phyloP scores from a whole-genome alignment of 129 eudicot genomes.

The Centrapalus pauciflorus region DNA sequence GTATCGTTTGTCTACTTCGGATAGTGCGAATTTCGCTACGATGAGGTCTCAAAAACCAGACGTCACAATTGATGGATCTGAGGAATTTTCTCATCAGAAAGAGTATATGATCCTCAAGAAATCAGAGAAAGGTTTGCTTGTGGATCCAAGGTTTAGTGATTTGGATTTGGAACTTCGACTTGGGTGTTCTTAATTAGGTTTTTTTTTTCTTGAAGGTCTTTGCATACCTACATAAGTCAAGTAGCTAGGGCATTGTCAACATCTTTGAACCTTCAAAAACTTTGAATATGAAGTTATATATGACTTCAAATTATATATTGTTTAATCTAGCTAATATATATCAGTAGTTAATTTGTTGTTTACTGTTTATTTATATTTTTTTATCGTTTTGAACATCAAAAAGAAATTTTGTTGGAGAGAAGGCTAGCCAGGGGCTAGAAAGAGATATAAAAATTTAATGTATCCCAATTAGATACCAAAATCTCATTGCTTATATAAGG shows the following conservation, averaged over 20 bases:
- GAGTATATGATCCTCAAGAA: conserved; percentile 13
- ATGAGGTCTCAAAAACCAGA: conserved; percentile 5
- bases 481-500: too few species aligned
- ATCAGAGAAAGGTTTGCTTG: conserved; percentile 13
- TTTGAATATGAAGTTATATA: not conserved
- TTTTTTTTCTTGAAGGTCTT: not conserved
- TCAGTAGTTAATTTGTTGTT: not conserved
- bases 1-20: not conserved
- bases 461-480: too few species aligned
- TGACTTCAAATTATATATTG: not conserved
- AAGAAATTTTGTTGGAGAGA: too few species aligned
- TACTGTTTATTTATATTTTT: too few species aligned
- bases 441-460: too few species aligned
- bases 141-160: conserved; percentile 19
- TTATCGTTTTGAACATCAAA: too few species aligned
- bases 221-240: not conserved
- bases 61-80: not conserved
- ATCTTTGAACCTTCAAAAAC: not conserved
- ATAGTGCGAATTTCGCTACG: not conserved
- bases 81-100: not conserved
- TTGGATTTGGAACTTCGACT: conserved; percentile 47
- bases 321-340: not conserved
- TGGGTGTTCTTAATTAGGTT: conserved; percentile 30
- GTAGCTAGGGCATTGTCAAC: not conserved
- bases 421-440: too few species aligned